Percentiles rank a stretch among this genome's conserved stretches.
Evolutionary conservation across 345 rosid species (phyloP).

Genomic region (Cardamine chenopodiifolia): DNA sequence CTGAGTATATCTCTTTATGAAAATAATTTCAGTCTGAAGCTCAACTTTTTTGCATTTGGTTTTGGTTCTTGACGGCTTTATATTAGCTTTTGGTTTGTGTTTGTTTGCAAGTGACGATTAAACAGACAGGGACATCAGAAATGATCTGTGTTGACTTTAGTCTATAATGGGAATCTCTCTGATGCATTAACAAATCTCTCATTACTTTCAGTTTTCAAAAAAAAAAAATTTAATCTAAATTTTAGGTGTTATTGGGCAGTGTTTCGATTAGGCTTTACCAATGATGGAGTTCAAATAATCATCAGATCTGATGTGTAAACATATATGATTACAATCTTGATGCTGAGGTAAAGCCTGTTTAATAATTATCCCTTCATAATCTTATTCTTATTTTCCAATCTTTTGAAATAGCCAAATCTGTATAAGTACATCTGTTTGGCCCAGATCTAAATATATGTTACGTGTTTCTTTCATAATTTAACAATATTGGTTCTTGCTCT

Average conservation of each 20-base stretch:
- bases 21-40: not conserved
- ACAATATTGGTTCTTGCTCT: not conserved
- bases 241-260: slow-evolving; percentile 11
- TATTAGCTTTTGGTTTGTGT: not conserved
- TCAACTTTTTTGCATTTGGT: not conserved
- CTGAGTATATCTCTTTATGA: not conserved
- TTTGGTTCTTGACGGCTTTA: not conserved
- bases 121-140: slow-evolving; percentile 92
- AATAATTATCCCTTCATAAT: not conserved
- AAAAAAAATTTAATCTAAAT: too few relatives aligned
- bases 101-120: slow-evolving; percentile 64
- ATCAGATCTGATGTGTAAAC: slow-evolving; percentile 44
- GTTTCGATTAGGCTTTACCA: slow-evolving; percentile 40
- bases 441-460: too few relatives aligned
- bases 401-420: not conserved
- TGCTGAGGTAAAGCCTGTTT: slow-evolving; percentile 40
- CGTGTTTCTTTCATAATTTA: too few relatives aligned
- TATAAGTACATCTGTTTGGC: not conserved
- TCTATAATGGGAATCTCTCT: slow-evolving; percentile 49
- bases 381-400: not conserved
- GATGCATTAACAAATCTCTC: slow-evolving; percentile 33
- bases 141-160: slow-evolving; percentile 42
- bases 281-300: slow-evolving; percentile 47
- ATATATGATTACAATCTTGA: slow-evolving; percentile 39
- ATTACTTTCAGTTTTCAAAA: not conserved